Evolutionary conservation across 257 asterid species (phyloP), one percentile per base, ranked within the genome.

Genomic region (Ophiorrhiza pumila): DNA sequence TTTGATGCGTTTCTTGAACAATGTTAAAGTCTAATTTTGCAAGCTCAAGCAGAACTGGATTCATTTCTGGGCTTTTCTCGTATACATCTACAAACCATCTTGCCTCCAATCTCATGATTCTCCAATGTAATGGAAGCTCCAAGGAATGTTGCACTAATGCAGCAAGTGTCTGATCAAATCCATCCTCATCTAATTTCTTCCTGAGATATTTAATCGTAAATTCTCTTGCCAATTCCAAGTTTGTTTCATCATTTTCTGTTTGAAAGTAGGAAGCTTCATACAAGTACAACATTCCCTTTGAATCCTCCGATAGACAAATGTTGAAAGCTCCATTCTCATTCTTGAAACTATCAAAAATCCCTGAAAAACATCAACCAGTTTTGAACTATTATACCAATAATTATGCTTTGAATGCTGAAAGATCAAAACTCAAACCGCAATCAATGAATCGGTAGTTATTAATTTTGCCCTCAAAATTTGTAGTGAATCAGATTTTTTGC

Each of bases 241-340:
- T 18, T 14, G 11, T 42, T 53, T 23, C 60, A 6, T 70, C 76
- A 20, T 50, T 60, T 20, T 31, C 71, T 11, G 29, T 56, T 45
- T 14, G 10, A 0, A 63, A 55, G 60, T 17, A 65, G 0, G 73
- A 77, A 25, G 80, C 76, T 77, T 77, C 80, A n/a, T 77, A 77
- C 45, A 77, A 65, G 61, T 62, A 35, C 29, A 78, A 37, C 64
- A 78, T 43, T 46, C 81, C 78, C 71, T 78, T 72, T 2, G 71
- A 49, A 25, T 77, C 81, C 27, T 47, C 60, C 15, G 46, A 34
- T 15, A 65, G 73, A 29, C 56, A 25, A 3, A 46, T 7, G 25
- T 71, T 49, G 15, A 77, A 77, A 34, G 29, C 12, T 10, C 77
- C 77, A 7, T 57, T 20, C 11, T 61, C 74, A 46, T 64, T 46